Conservation (phyloP, 805 yeast species). For the Torulaspora franciscae region DNA sequence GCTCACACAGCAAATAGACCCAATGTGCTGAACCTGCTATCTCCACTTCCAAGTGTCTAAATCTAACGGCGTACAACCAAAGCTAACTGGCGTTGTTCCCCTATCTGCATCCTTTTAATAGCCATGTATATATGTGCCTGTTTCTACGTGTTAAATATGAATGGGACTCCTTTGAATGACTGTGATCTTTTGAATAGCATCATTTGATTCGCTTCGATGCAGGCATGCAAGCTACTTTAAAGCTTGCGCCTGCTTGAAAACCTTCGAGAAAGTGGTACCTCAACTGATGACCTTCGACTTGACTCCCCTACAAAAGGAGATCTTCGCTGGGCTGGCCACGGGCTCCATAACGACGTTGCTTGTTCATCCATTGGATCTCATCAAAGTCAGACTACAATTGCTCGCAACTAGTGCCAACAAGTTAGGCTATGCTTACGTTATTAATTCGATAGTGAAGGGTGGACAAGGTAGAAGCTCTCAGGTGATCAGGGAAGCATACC, state of each 20-base stretch:
- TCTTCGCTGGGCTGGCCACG: constrained; percentile 69
- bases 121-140: constrained; percentile 11
- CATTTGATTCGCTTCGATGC: not conserved
- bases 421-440: constrained; percentile 29
- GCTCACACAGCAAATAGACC: constrained; percentile 78
- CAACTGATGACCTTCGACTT: constrained; percentile 5
- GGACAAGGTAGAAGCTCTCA: constrained; percentile 6
- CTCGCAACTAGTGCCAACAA: constrained; percentile 32
- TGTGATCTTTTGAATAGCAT: not conserved
- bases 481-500: constrained; percentile 42
- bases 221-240: not conserved
- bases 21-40: constrained; percentile 50
- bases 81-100: not conserved
- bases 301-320: constrained; percentile 44
- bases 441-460: constrained; percentile 21
- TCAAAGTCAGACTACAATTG: constrained; percentile 79
- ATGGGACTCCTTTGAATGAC: not conserved
- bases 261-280: not conserved
- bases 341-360: constrained; percentile 75
- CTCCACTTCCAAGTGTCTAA: constrained; percentile 38
- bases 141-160: constrained; percentile 8
- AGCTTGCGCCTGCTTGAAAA: not conserved
- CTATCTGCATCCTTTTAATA: constrained; percentile 1
- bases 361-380: constrained; percentile 85
- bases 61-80: constrained; percentile 1